Conservation (phyloP, 805 yeast genomes). For the Saturnispora kantuleensis region DNA sequence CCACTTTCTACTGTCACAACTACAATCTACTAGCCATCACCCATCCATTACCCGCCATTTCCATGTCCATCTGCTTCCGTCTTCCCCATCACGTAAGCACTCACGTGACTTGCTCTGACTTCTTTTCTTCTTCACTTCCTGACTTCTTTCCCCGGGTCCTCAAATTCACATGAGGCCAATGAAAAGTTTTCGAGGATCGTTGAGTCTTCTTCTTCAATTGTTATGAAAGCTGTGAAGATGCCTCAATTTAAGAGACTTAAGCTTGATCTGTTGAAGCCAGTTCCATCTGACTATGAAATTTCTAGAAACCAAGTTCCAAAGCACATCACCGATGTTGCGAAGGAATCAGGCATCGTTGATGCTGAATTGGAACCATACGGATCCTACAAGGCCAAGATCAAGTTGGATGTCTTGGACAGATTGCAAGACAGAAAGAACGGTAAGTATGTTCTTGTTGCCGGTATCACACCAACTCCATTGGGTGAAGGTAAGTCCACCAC, state of each 20-base stretch:
- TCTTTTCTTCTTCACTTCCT: too few relatives aligned
- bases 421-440: conserved; percentile 59
- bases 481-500: conserved; percentile 98
- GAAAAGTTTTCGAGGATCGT: too few relatives aligned
- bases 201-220: not conserved
- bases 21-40: too few relatives aligned
- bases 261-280: conserved; percentile 42
- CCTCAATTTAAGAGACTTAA: conserved; percentile 30
- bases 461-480: conserved; percentile 95
- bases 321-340: conserved; percentile 62
- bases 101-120: too few relatives aligned
- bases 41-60: too few relatives aligned
- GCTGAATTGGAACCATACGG: conserved; percentile 85
- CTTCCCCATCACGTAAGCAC: too few relatives aligned
- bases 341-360: conserved; percentile 70
- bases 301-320: conserved; percentile 86
- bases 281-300: conserved; percentile 85
- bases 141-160: not conserved
- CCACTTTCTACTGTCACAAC: too few relatives aligned
- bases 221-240: conserved; percentile 15
- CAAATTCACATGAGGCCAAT: not conserved
- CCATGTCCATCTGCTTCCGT: too few relatives aligned
- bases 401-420: conserved; percentile 59
- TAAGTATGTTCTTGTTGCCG: conserved; percentile 84
- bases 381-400: conserved; percentile 80